These are phyloP conservation scores for Yamadazyma akitaensis DNA, from an alignment of 805 yeast species.

Conservation along the genomic window DNA sequence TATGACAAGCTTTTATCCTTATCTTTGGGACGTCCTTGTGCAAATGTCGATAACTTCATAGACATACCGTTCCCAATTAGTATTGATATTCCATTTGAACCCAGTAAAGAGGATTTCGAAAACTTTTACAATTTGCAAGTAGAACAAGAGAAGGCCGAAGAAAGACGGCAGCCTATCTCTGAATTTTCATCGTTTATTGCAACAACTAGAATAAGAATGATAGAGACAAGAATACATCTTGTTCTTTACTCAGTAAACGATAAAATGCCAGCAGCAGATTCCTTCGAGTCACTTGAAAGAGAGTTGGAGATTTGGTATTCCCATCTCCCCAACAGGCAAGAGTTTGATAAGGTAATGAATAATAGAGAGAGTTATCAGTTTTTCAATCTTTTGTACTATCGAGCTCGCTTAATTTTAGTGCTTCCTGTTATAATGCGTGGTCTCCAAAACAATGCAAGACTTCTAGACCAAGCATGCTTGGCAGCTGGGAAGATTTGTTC, in stretches of 20 bases:
- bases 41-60: conserved; percentile 5
- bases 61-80: conserved; percentile 8
- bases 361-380: conserved; percentile 15
- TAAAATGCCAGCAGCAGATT: conserved; percentile 9
- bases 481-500: conserved; percentile 14
- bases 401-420: conserved; percentile 11
- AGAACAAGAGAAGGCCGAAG: too few relatives aligned
- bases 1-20: conserved; percentile 5
- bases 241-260: conserved; percentile 10
- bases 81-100: conserved; percentile 7
- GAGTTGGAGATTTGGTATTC: conserved; percentile 10
- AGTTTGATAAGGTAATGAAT: conserved; percentile 9
- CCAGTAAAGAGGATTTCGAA: conserved; percentile 5
- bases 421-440: conserved; percentile 11
- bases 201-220: conserved; percentile 10
- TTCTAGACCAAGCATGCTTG: conserved; percentile 12
- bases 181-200: conserved; percentile 9
- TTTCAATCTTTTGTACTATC: conserved; percentile 11
- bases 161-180: conserved; percentile 10
- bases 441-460: not conserved
- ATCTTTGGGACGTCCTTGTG: conserved; percentile 6
- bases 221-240: conserved; percentile 14
- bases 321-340: conserved; percentile 7
- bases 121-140: conserved; percentile 10
- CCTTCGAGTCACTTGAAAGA: conserved; percentile 6